These are phyloP conservation scores for Meyerozyma smithsonii DNA, from an alignment of 1,139 yeast genomes.

Conservation along the genomic window DNA sequence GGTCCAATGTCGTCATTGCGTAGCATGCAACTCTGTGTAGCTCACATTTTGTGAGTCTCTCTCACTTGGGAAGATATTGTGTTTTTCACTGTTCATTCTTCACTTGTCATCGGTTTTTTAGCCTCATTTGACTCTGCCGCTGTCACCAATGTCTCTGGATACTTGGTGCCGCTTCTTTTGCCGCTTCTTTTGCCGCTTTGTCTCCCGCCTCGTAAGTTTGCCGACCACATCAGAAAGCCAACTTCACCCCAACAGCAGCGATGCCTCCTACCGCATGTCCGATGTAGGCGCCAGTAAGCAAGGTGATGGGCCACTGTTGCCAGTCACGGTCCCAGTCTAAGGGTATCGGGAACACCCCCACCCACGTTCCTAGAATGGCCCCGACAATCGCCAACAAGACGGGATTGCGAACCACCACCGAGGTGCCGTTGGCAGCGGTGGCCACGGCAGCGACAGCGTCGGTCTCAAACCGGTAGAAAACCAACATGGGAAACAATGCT, in stretches of 20 bases:
- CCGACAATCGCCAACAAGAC: constrained; percentile 41
- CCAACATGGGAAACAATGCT: constrained; percentile 59
- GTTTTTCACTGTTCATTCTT: too few species aligned
- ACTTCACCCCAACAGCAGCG: background rate
- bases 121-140: too few species aligned
- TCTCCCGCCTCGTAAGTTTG: too few species aligned
- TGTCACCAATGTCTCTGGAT: too few species aligned
- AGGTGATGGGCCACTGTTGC: constrained; percentile 97
- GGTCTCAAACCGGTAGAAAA: constrained; percentile 54
- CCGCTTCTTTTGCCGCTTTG: too few species aligned
- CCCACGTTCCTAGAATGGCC: constrained; percentile 75
- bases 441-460: constrained; percentile 22
- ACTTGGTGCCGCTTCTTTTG: too few species aligned
- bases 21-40: too few species aligned
- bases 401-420: constrained; percentile 27
- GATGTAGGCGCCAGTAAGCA: constrained; percentile 70
- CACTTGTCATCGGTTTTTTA: too few species aligned
- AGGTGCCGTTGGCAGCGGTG: constrained; percentile 19
- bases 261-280: constrained; percentile 60
- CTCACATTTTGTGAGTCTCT: too few species aligned
- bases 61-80: too few species aligned
- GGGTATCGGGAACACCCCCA: constrained; percentile 91
- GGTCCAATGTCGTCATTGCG: too few species aligned
- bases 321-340: constrained; percentile 97
- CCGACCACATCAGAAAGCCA: too few species aligned